Evolutionary conservation across 139 green algal genomes (phyloP).

Genomic region (Medakamo hakoo): DNA sequence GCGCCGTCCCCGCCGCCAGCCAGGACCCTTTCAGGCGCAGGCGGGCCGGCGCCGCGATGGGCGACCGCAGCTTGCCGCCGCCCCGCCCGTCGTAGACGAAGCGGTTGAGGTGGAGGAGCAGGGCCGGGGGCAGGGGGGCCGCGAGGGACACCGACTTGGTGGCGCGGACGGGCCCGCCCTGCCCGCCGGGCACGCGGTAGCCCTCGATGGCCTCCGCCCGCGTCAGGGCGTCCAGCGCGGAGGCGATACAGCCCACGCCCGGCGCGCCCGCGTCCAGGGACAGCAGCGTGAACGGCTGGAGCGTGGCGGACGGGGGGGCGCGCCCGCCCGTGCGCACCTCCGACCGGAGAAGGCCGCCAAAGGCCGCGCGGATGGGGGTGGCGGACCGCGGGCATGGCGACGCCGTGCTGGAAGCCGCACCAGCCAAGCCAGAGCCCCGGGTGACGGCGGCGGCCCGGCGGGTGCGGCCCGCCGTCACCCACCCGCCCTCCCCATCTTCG

Average conservation of each 20-base stretch:
- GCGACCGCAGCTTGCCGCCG: background rate
- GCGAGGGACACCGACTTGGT: background rate
- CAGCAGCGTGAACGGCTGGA: background rate
- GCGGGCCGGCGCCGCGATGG: background rate
- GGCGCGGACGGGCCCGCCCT: too few species aligned
- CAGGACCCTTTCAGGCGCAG: background rate
- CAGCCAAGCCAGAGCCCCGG: background rate
- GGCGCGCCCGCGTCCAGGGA: background rate
- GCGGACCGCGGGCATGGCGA: too few species aligned
- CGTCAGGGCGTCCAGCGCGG: background rate
- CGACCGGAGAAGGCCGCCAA: background rate
- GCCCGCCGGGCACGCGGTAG: background rate
- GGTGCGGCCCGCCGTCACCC: background rate
- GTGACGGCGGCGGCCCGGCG: background rate
- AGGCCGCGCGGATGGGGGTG: background rate
- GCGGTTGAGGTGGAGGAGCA: background rate
- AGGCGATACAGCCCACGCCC: background rate
- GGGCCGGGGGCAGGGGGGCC: too few species aligned
- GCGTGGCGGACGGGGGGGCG: background rate
- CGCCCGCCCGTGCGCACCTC: background rate
- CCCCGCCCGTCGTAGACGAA: background rate
- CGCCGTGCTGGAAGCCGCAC: too few species aligned
- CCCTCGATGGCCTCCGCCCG: background rate
- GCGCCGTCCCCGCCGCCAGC: background rate
- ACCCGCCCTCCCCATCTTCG: background rate